A percentile compares a stretch with the other conserved stretches of the same genome.
Conservation (phyloP, 805 yeast genomes). For the Candida koratica region DNA sequence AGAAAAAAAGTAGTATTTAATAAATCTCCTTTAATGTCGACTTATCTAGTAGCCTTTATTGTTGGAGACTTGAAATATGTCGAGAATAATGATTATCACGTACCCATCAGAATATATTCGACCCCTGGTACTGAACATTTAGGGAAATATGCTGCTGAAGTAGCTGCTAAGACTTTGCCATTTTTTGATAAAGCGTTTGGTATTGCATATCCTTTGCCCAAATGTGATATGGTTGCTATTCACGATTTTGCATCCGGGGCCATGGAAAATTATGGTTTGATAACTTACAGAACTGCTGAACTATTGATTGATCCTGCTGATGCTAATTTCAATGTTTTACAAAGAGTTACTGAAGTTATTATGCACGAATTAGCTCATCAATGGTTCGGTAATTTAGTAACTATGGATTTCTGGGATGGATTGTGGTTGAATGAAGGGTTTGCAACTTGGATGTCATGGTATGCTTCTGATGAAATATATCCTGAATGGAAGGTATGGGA, state of each 20-base stretch:
- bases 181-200: conserved; percentile 72
- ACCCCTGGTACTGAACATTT: conserved; percentile 72
- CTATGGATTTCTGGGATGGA: conserved; percentile 93
- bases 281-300: conserved; percentile 76
- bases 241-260: conserved; percentile 87
- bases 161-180: conserved; percentile 69
- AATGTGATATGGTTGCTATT: conserved; percentile 76
- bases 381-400: conserved; percentile 87
- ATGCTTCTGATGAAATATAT: conserved; percentile 67
- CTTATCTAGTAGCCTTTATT: conserved; percentile 80
- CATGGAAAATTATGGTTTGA: conserved; percentile 83
- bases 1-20: conserved; percentile 60
- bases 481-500: conserved; percentile 91
- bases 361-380: conserved; percentile 90
- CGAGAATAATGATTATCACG: conserved; percentile 59
- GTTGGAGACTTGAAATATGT: conserved; percentile 76
- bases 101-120: conserved; percentile 77
- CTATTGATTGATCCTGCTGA: conserved; percentile 67
- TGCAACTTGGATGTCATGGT: conserved; percentile 91
- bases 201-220: conserved; percentile 74
- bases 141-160: conserved; percentile 69
- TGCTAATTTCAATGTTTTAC: conserved; percentile 60
- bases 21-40: conserved; percentile 78
- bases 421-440: conserved; percentile 87
- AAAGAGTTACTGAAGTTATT: conserved; percentile 79